A percentile compares a stretch with the other conserved stretches of the same genome.
Evolutionary conservation across 1,139 yeast genomes (phyloP).

Genomic region (Blastobotrys malaysiensis): DNA sequence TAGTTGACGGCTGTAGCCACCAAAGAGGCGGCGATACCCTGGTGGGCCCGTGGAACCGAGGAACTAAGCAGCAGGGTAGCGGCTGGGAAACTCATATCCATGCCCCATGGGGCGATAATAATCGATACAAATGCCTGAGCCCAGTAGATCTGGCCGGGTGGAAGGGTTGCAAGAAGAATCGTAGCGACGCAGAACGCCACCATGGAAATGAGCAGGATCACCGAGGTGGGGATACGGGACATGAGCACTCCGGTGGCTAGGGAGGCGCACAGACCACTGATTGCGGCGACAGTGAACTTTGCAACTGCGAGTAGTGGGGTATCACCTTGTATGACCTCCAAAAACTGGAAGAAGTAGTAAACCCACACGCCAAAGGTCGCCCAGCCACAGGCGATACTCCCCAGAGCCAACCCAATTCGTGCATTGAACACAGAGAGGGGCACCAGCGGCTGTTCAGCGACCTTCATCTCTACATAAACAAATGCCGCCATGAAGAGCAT

Average conservation of each 20-base stretch:
- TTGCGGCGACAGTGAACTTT: constrained; percentile 38
- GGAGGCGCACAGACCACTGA: constrained; percentile 47
- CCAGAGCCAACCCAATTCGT: constrained; percentile 43
- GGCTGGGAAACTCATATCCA: constrained; percentile 65
- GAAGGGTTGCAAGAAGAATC: constrained; percentile 42
- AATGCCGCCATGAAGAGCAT: constrained; percentile 37
- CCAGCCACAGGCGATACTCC: constrained; percentile 54
- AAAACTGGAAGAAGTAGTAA: constrained; percentile 41
- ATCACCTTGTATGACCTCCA: constrained; percentile 32
- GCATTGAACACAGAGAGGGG: constrained; percentile 42
- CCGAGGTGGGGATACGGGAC: constrained; percentile 37
- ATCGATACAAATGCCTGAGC: constrained; percentile 46
- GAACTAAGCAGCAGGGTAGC: constrained; percentile 49
- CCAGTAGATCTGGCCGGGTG: constrained; percentile 48
- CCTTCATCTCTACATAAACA: constrained; percentile 35
- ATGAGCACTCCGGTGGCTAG: constrained; percentile 40
- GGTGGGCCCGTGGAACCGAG: constrained; percentile 48
- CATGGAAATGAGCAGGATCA: constrained; percentile 45
- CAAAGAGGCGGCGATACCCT: constrained; percentile 62
- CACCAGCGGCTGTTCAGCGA: constrained; percentile 41
- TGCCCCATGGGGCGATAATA: constrained; percentile 49
- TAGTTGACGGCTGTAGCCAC: constrained; percentile 59
- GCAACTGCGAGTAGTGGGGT: constrained; percentile 40
- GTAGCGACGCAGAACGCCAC: constrained; percentile 40
- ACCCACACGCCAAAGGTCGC: constrained; percentile 57